Evolutionary conservation across 2,329 filamentous ascomycete genomes (phyloP), one percentile per base, ranked within the genome.

Genomic region (Colletotrichum tamarilloi): DNA sequence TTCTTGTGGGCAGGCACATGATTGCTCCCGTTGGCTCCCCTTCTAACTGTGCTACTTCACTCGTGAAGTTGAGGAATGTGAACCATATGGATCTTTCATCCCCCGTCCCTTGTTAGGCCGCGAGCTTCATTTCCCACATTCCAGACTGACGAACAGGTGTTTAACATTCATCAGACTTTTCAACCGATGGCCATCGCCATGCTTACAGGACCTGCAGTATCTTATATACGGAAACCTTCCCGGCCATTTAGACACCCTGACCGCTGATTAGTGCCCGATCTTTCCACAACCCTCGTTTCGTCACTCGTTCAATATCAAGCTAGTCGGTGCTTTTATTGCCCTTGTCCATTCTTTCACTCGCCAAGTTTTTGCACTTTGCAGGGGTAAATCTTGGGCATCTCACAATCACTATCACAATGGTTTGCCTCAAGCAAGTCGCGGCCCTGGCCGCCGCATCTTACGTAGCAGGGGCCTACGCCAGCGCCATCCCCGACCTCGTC

Each of bases 71-170:
- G 19, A 72, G 49, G 57, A 67, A 72, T 68, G 64, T 38, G 32
- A 5, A 38, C 30, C 35, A 8, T 14, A 8, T 24, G 14, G 38
- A 52, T 22, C 16, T 16, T 12, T 58, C 2, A 14, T 16, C n/a
- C 24, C 12, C 62, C 14, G 19, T 19, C 42, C 42, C 28, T 63
- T 9, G 19, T 24, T 35, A 6, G 38, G 30, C 42, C 19, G 14
- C 5, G n/a, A 60, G 16, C 32, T 28, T 71, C 38, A 56, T 62
- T 67, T 71, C 32, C 56, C 24, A 32, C 68, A 67, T 71, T 71
- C 62, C 68, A 64, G 32, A 11, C 14, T 16, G 19, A 9, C 55
- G 32, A 49, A 9, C 42, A 49, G 5, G n/a, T 59, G 53, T 49
- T 30, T 67, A 28, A 49, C 19, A 28, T 26, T 49, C n/a, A 60